Evolutionary conservation across 768 basidiomycete species (phyloP), one percentile per base, ranked within the genome.

Genomic region (Suillus bovinus): DNA sequence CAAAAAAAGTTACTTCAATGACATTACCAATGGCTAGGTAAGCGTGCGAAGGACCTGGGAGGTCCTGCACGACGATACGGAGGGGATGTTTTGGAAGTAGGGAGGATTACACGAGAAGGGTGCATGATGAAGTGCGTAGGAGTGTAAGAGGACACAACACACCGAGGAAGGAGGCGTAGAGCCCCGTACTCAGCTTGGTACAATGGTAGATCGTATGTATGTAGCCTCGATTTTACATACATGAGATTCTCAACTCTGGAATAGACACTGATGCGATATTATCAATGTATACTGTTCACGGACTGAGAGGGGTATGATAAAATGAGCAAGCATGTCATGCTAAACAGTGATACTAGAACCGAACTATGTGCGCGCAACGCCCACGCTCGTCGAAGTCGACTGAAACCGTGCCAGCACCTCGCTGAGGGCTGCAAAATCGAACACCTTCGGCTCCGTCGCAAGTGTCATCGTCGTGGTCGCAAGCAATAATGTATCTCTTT

Each of bases 391-490:
- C 11, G 55, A 56, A 39, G 64, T 58, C 8, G 68, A 14, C 24
- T 69, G 69, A 57, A 67, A 74, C 53, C 70, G 70, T 13, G 74
- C 72, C 59, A 73, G 53, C 13, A 67, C 72, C 42, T 72, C 69
- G 8, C 58, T 67, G 53, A 73, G 62, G 33, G 72, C 65, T 11
- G 62, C 13, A 60, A 73, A 29, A 49, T 74, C 69, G 39, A 74
- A 75, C 1, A 59, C n/a, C 11, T 64, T 62, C 22, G 63, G 31
- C 27, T 36, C 66, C 14, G 66, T 61, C 22, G 61, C 22, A 33
- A 61, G 36, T 16, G 68, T 24, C 4, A 63, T 62, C 7, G 62
- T 65, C 4, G 61, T 56, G 61, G 66, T 60, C 36, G 64, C 62
- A 8, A 67, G 62, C 22, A 71, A 64, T 33, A 61, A 36, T 24